Base-by-base conservation (phyloP, 2,329 filamentous ascomycete genomes). In the Paraconiothyrium sp. region DNA sequence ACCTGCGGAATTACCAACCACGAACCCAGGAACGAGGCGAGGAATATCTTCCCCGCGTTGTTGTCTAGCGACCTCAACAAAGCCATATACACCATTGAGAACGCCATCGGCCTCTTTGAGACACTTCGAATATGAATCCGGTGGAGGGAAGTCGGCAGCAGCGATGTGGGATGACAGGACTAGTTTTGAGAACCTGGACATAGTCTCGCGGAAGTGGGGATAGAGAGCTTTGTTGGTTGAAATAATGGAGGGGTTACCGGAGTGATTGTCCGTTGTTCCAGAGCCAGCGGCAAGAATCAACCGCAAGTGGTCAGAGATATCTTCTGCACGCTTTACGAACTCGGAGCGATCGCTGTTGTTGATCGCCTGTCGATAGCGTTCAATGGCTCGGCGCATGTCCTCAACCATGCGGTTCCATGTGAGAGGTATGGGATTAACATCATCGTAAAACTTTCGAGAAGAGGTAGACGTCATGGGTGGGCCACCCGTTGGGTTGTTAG, bases 171-270 rank as follows among this genome's bases (percentile, higher is more conserved):
- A 98, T 2, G 95, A 99, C 52, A 99, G 90, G 48, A 99, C 95
- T 10, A 99, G 85, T 78, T 99, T 99, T n/a, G 95, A 98, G 78
- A 99, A 99, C 72, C 97, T 94, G 48, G 95, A 98, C 95, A 99
- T 99, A 90, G 98, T 98, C 76, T 98, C 95, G 57, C 95, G 87
- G 80, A 99, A 99, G 79, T 98, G 94, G 27, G 95, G 95, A 75
- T 98, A 98, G 16, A 99, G 84, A 0, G 93, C 92, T 78, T 98
- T 98, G 83, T 99, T 99, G 5, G 93, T 96, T 7, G 94, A 97
- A 62, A 99, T 99, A 72, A 99, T 97, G n/a, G 95, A 98, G 4
- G 95, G 95, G 70, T 98, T 97, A 46, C 95, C 95, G 22, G 95
- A 98, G 78, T 99, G 95, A 75, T 99, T 99, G 80, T 99, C 95